phyloP scores from a whole-genome alignment of 2,329 filamentous ascomycete species.

The Beauveria sp. region DNA sequence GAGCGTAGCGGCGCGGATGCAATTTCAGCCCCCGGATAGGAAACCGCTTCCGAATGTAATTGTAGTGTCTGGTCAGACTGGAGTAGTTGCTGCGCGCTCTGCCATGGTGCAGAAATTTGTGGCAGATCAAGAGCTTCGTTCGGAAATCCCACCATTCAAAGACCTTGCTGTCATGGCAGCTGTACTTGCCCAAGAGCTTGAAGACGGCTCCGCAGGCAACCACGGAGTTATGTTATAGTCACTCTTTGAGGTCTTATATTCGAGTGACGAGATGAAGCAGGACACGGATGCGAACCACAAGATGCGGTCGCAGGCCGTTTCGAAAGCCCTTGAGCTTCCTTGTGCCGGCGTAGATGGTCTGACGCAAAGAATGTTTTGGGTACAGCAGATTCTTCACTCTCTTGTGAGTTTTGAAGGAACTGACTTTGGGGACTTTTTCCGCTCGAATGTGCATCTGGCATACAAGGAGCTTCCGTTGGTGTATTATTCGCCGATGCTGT shows the following conservation, averaged over 20 bases:
- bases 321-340: conserved; percentile 15
- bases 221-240: background rate
- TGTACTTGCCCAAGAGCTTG: background rate
- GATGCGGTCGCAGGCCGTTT: background rate
- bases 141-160: background rate
- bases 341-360: conserved; percentile 9
- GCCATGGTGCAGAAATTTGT: background rate
- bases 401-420: background rate
- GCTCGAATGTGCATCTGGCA: conserved; percentile 15
- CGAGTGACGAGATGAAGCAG: background rate
- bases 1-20: conserved; percentile 20
- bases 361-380: conserved; percentile 23
- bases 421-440: conserved; percentile 19
- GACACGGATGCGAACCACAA: background rate
- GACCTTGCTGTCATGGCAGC: conserved; percentile 2
- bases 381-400: conserved; percentile 17
- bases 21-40: conserved; percentile 20
- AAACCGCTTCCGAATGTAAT: conserved; percentile 21
- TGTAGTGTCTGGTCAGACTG: conserved; percentile 14
- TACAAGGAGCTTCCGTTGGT: conserved; percentile 21
- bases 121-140: background rate
- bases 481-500: conserved; percentile 19
- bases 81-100: background rate
- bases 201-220: background rate
- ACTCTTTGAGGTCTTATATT: background rate